These are phyloP conservation scores for Pyronema omphalodes DNA, from an alignment of 495 filamentous ascomycete species.

Conservation along the genomic window DNA sequence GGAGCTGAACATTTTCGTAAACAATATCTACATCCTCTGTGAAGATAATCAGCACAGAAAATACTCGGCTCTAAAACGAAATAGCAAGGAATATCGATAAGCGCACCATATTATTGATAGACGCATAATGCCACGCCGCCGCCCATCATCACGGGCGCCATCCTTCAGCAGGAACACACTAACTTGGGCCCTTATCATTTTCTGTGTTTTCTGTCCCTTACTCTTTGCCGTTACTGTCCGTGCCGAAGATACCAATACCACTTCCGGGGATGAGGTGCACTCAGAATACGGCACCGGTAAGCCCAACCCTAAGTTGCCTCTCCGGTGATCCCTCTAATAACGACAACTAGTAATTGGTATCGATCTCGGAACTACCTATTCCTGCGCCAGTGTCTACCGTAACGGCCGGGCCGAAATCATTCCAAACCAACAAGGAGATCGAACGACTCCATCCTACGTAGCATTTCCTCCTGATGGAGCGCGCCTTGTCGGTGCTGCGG, in stretches of 20 bases:
- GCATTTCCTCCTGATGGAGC: conserved; percentile 89
- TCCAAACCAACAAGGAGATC: conserved; percentile 95
- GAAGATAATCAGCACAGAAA: too few species aligned
- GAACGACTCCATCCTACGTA: conserved; percentile 88
- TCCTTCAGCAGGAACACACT: background rate
- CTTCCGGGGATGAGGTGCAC: background rate
- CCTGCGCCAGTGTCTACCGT: conserved; percentile 91
- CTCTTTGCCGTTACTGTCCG: background rate
- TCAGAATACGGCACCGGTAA: background rate
- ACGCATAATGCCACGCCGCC: background rate
- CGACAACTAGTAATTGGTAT: conserved; percentile 34
- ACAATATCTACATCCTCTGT: too few species aligned
- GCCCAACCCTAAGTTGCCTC: background rate
- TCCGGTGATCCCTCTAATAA: background rate
- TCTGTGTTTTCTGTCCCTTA: background rate
- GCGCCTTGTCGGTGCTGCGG: conserved; percentile 95
- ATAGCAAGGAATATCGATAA: too few species aligned
- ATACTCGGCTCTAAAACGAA: too few species aligned
- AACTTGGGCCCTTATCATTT: background rate
- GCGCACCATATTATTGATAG: too few species aligned
- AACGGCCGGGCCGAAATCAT: conserved; percentile 81
- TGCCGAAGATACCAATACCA: background rate
- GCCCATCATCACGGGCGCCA: background rate
- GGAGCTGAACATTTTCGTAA: too few species aligned
- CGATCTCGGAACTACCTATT: conserved; percentile 96